These are phyloP conservation scores for Diospyros lotus DNA, from an alignment of 148 eudicot species.

Conservation along the genomic window DNA sequence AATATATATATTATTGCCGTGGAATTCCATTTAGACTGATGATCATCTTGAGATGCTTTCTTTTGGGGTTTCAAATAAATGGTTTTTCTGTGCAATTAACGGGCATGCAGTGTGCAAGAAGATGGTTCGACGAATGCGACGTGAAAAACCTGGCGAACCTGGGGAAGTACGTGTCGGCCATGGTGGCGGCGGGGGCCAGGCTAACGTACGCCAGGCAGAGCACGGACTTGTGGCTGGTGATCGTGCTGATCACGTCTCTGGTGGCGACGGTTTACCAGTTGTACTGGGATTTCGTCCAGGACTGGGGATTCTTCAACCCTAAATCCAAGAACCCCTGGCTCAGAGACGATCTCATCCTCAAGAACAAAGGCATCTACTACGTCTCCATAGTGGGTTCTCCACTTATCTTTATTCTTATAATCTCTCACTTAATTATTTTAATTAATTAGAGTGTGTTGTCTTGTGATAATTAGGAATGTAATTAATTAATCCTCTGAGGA, in stretches of 20 bases:
- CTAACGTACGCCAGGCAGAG: conserved; percentile 59
- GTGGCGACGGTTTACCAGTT: conserved; percentile 81
- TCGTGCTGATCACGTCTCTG: conserved; percentile 68
- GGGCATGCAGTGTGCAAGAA: conserved; percentile 65
- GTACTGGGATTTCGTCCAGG: conserved; percentile 96
- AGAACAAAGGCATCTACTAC: conserved; percentile 75
- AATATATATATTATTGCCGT: no score
- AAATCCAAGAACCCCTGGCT: conserved; percentile 69
- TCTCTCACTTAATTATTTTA: no score
- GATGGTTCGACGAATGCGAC: conserved; percentile 77
- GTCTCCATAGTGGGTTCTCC: conserved; percentile 66
- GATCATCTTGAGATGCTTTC: no score
- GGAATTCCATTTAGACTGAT: no score
- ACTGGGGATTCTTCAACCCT: conserved; percentile 79
- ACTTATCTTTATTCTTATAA: background rate
- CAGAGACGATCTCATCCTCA: conserved; percentile 81
- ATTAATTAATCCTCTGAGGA: no score
- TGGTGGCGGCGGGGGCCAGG: conserved; percentile 97
- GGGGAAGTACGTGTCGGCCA: conserved; percentile 94
- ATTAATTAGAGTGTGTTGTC: no score
- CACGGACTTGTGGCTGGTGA: conserved; percentile 41
- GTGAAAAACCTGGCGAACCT: conserved; percentile 65
- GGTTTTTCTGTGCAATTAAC: background rate
- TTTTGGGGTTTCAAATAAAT: no score
- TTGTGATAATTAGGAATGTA: no score